Percentiles rank a stretch among this genome's conserved stretches.
Conservation (phyloP, 192 early-diverging fungal genomes). For the Linnemannia exigua region DNA sequence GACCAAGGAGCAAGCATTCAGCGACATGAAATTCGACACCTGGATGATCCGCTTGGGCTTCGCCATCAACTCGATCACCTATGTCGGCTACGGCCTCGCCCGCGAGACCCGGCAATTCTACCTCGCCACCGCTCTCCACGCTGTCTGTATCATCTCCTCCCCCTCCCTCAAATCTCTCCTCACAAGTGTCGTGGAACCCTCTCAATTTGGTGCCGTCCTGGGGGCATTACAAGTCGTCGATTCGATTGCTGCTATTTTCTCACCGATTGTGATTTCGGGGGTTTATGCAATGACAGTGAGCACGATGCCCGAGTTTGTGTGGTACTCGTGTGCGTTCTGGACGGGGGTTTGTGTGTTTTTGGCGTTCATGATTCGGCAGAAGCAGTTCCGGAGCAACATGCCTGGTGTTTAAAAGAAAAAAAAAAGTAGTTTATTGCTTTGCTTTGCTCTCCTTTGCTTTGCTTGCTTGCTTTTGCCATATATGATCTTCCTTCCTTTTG, state of each 20-base stretch:
- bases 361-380: conserved; percentile 60
- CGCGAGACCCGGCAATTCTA: conserved; percentile 26
- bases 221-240: conserved; percentile 64
- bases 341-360: conserved; percentile 42
- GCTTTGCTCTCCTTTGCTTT: neutral
- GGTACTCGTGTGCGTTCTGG: conserved; percentile 58
- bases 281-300: conserved; percentile 60
- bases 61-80: conserved; percentile 46
- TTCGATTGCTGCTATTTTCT: conserved; percentile 58
- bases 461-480: too few species aligned
- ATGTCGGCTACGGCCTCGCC: conserved; percentile 50
- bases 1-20: conserved; percentile 31
- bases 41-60: conserved; percentile 64
- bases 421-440: neutral
- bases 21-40: conserved; percentile 59
- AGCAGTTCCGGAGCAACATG: conserved; percentile 47
- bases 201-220: conserved; percentile 63
- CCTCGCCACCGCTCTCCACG: conserved; percentile 36
- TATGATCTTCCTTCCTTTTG: too few species aligned
- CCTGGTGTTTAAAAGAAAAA: neutral
- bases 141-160: conserved; percentile 43
- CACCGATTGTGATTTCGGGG: conserved; percentile 61
- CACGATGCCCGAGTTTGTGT: conserved; percentile 61
- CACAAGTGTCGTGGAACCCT: conserved; percentile 59
- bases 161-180: conserved; percentile 63